Base-by-base conservation (phyloP, 2,329 filamentous ascomycete species). In the Clarireedia monteithiana region DNA sequence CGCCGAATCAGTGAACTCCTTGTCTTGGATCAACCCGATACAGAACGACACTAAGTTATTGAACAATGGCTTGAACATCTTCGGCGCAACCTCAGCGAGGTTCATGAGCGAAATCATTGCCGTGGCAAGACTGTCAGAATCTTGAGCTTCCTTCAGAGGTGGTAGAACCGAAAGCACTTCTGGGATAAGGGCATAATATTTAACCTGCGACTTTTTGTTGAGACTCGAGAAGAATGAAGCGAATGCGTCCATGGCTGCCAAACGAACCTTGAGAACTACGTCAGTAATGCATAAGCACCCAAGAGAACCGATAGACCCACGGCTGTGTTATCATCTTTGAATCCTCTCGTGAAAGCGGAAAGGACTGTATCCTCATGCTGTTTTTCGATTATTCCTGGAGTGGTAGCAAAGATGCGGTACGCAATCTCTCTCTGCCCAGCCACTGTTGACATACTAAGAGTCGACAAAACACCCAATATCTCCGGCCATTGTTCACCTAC, bases 51-150 rank as follows among this genome's bases (percentile, higher is more conserved):
- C 92, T 4, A 99, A 79, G 67, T 90, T 91, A 68, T 88, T 86
- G 75, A 99, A 99, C n/a, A 95, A 78, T 20, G 81, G 81, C 74
- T 94, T 95, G 76, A 99, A 99, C 91, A 97, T 97, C 74, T 94
- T 95, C 23, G 92, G 91, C 23, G 89, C 88, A n/a, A 87, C 82
- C 72, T 97, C 94, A 40, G 94, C 94, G 55, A 99, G 80, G 62
- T 97, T 94, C 66, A 99, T 96, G 48, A 99, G 80, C 24, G 92
- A 87, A 55, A 96, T 77, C 44, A 99, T 83, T 23, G 91, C 91
- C 69, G 91, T 91, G 63, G 89, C 92, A 15, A 99, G 82, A 62
- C 95, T 86, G 14, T 96, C 92, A 12, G 90, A 94, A 68, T 99
- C 90, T 62, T 88, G 83, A 2, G 87, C 83, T 63, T 96, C 90